Evolutionary conservation across 139 green algal species (phyloP).

Genomic region (Chlamydomonas incerta): DNA sequence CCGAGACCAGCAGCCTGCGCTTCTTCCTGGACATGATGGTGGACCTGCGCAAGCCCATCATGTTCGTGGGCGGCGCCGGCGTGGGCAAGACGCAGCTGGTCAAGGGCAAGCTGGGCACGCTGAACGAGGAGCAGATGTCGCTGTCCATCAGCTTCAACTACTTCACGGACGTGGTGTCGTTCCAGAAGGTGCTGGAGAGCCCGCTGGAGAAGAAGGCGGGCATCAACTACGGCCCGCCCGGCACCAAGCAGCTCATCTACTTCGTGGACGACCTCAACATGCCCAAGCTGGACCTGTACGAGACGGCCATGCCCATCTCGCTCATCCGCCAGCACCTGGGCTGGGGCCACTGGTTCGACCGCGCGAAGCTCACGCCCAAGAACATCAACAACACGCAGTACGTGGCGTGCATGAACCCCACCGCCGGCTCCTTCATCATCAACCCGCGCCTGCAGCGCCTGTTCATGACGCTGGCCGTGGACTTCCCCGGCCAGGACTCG

Average conservation of each 20-base stretch:
- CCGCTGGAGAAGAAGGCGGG: conserved; percentile 93
- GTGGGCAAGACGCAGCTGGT: conserved; percentile 93
- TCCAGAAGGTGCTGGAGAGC: conserved; percentile 83
- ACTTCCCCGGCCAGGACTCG: conserved; percentile 87
- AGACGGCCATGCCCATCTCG: conserved; percentile 93
- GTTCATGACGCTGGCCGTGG: conserved; percentile 92
- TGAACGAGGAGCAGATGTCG: conserved; percentile 76
- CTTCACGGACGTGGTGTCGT: conserved; percentile 78
- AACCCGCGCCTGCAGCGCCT: conserved; percentile 93
- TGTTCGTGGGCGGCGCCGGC: conserved; percentile 89
- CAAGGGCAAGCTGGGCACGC: conserved; percentile 82
- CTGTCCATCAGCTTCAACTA: conserved; percentile 91
- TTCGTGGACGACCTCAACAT: conserved; percentile 95
- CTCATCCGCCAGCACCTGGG: conserved; percentile 92
- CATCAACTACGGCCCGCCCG: conserved; percentile 88
- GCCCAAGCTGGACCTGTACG: conserved; percentile 90
- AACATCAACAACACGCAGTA: conserved; percentile 92
- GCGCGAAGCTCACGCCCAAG: conserved; percentile 90
- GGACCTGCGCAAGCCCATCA: conserved; percentile 87
- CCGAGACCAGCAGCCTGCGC: conserved; percentile 84
- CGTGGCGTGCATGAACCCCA: conserved; percentile 94
- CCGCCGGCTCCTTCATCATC: conserved; percentile 89
- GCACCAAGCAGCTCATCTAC: conserved; percentile 90
- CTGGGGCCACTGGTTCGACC: conserved; percentile 94
- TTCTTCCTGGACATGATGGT: conserved; percentile 92